Conservation (phyloP, 2,329 filamentous ascomycete genomes). For the Blumeriella jaapii region DNA sequence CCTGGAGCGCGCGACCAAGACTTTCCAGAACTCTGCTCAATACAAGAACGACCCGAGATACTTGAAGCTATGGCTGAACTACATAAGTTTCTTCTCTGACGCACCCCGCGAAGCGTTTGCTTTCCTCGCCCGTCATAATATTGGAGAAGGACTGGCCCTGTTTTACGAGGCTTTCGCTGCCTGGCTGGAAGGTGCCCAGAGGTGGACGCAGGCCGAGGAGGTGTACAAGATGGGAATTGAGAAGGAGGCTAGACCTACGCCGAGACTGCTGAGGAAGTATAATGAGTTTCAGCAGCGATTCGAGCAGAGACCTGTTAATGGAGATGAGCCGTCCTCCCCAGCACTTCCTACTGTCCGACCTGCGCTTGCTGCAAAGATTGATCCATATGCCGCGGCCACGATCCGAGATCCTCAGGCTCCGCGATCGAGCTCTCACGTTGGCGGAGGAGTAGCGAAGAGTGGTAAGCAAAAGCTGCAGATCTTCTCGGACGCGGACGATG, state of each 20-base stretch:
- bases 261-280: constrained; percentile 78
- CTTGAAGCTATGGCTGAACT: constrained; percentile 85
- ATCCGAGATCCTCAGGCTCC: constrained; percentile 55
- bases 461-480: constrained; percentile 77
- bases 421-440: constrained; percentile 35
- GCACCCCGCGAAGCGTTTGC: constrained; percentile 87
- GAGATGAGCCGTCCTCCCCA: constrained; percentile 67
- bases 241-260: constrained; percentile 69
- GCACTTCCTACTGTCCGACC: constrained; percentile 75
- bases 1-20: constrained; percentile 84
- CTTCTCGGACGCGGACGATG: constrained; percentile 67
- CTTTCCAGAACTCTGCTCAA: constrained; percentile 72
- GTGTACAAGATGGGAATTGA: constrained; percentile 87
- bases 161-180: constrained; percentile 96
- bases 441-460: constrained; percentile 47
- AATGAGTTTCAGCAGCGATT: constrained; percentile 78
- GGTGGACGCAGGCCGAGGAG: constrained; percentile 88
- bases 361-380: constrained; percentile 72
- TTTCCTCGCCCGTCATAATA: constrained; percentile 76
- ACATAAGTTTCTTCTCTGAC: constrained; percentile 87
- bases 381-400: constrained; percentile 60
- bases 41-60: constrained; percentile 96
- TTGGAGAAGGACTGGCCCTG: constrained; percentile 77
- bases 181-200: constrained; percentile 74
- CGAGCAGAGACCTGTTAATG: constrained; percentile 50